Evolutionary conservation across 208 protist species (phyloP), one percentile per base, ranked within the genome.

Genomic region (Leishmania tarentolae): DNA sequence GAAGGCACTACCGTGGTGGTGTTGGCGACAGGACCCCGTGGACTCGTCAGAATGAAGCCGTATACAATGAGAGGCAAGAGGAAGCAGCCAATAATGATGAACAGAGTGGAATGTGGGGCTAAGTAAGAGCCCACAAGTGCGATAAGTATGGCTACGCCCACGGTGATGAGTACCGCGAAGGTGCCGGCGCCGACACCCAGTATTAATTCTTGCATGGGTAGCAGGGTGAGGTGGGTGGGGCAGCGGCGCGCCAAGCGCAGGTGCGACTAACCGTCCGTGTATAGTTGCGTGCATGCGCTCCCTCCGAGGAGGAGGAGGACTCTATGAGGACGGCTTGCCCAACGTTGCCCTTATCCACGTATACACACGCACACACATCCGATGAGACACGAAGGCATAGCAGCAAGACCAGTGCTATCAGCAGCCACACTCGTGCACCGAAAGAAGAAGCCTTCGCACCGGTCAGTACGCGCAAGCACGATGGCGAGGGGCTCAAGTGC

Each of bases 31-130:
- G 80, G 40, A 42, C 42, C 65, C 50, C 72, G 78, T 17, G 90
- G 87, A 15, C 88, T 86, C 21, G 87, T 91, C 21, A 95, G 57
- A 72, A 97, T 94, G 81, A 87, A 92, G 63, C 88, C 92, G 79
- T 93, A 96, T 50, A 96, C 91, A 74, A 94, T 88, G 37, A 96
- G 88, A 19, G 94, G 94, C 40, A 97, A 71, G 44, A 84, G 37
- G 24, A 93, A 47, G 75, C 81, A 90, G 35, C 57, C 87, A n/a
- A 92, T 3, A 21, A 90, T 47, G 73, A 95, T 90, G 75, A 85
- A 86, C n/a, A 97, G 47, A 35, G 82, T 56, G 17, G 86, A 68
- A 42, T 91, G 61, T 0, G 91, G 91, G 3, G 81, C 72, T 24
- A 94, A 69, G 81, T 94, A 93, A 37, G 79, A 72, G 40, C 87